Evolutionary conservation across 768 basidiomycete species (phyloP).

Genomic region (Leccinum pellstonianum): DNA sequence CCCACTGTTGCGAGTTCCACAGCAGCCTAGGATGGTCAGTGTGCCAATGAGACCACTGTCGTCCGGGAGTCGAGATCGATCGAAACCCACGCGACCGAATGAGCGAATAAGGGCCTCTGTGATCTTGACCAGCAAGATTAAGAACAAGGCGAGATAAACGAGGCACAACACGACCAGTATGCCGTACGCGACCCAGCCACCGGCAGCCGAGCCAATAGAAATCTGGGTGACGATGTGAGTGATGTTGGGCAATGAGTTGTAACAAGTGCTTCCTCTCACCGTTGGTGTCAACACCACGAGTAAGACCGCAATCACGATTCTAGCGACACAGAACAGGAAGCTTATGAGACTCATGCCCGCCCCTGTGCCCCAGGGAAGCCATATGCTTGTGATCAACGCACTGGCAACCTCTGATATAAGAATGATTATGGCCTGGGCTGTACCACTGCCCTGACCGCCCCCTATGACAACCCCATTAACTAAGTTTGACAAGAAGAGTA

Average conservation of each 20-base stretch:
- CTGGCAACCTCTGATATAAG: slow-evolving; percentile 85
- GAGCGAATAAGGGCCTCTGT: slow-evolving; percentile 81
- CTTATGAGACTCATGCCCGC: slow-evolving; percentile 96
- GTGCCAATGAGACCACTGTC: slow-evolving; percentile 90
- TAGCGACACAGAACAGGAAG: slow-evolving; percentile 87
- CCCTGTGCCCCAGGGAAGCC: slow-evolving; percentile 96
- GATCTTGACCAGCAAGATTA: slow-evolving; percentile 84
- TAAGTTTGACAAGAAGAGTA: slow-evolving; percentile 81
- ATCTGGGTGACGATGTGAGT: slow-evolving; percentile 51
- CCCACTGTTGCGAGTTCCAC: slow-evolving; percentile 48
- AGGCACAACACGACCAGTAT: slow-evolving; percentile 81
- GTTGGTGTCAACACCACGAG: slow-evolving; percentile 87
- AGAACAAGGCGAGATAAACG: slow-evolving; percentile 76
- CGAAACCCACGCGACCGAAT: slow-evolving; percentile 75
- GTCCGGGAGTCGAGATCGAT: slow-evolving; percentile 72
- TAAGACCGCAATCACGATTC: slow-evolving; percentile 87
- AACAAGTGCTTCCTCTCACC: slow-evolving; percentile 46
- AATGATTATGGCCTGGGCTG: slow-evolving; percentile 87
- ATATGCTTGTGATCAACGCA: slow-evolving; percentile 86
- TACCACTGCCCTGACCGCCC: slow-evolving; percentile 86
- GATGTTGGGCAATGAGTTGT: not conserved
- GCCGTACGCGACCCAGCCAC: slow-evolving; percentile 93
- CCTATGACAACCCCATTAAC: slow-evolving; percentile 84
- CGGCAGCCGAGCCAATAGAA: slow-evolving; percentile 74
- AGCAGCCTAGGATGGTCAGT: slow-evolving; percentile 66